Conservation (phyloP, 148 eudicot species). For the Hydrangea macrophylla region DNA sequence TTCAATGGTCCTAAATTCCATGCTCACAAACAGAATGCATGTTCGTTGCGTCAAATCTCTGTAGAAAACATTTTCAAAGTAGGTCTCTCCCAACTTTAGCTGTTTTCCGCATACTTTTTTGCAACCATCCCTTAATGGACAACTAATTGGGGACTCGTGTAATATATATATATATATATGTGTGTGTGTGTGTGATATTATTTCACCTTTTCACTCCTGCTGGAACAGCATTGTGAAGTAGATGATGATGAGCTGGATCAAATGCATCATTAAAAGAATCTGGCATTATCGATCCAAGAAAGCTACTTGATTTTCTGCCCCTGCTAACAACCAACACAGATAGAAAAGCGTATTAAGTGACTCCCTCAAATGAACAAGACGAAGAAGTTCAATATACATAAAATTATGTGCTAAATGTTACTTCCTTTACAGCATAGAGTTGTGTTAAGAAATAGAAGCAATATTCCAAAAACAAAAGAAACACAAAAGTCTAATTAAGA, state of each 20-base stretch:
- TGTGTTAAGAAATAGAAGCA: background rate
- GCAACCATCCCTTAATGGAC: background rate
- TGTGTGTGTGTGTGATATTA: no score
- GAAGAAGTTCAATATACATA: background rate
- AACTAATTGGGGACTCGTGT: background rate
- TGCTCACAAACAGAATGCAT: background rate
- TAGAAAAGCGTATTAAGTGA: background rate
- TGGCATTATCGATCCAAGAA: conserved; percentile 77
- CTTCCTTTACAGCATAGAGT: background rate
- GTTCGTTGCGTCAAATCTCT: background rate
- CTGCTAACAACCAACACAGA: conserved; percentile 21
- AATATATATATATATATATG: background rate
- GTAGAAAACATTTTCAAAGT: background rate
- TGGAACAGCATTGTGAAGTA: conserved; percentile 78
- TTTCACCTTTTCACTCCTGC: conserved; percentile 80
- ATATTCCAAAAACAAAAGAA: background rate
- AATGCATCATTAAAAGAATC: conserved; percentile 64
- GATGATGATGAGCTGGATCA: conserved; percentile 85
- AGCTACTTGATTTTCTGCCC: conserved; percentile 54
- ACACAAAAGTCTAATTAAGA: background rate
- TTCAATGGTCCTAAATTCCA: no score
- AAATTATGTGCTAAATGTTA: background rate
- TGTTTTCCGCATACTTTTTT: background rate
- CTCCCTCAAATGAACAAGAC: background rate
- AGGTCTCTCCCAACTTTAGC: background rate